phyloP scores from a whole-genome alignment of 345 rosid species.

The Bruguiera parviflora region DNA sequence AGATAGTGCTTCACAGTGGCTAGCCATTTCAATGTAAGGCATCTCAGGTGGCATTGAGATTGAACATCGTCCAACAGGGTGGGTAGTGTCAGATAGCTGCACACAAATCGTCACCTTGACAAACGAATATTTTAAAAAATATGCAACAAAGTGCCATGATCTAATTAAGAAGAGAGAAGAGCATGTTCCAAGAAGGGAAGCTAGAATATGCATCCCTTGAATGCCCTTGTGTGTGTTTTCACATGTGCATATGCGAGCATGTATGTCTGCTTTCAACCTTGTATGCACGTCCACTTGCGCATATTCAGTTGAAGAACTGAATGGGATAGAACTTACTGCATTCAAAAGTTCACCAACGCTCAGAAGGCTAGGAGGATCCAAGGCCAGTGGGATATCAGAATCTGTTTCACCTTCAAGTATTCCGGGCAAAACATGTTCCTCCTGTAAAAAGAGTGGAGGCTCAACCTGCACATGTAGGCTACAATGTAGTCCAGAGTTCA shows the following conservation, averaged over 20 bases:
- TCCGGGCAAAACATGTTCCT: slow-evolving; percentile 31
- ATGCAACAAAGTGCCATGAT: too few species aligned
- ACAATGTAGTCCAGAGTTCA: neutral
- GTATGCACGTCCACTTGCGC: too few species aligned
- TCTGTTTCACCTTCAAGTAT: slow-evolving; percentile 40
- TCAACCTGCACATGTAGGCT: slow-evolving; percentile 37
- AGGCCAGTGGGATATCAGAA: slow-evolving; percentile 21
- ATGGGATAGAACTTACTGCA: slow-evolving; percentile 41
- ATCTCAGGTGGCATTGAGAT: slow-evolving; percentile 49
- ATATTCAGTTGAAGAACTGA: neutral
- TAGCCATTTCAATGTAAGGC: slow-evolving; percentile 67
- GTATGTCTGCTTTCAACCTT: too few species aligned
- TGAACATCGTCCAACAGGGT: slow-evolving; percentile 56
- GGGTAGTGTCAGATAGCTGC: slow-evolving; percentile 54
- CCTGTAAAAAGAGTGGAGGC: slow-evolving; percentile 31
- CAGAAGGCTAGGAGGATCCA: slow-evolving; percentile 38
- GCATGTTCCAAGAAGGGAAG: neutral
- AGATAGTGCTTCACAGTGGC: slow-evolving; percentile 65
- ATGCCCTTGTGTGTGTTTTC: too few species aligned
- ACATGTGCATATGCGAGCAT: too few species aligned
- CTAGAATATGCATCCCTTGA: too few species aligned
- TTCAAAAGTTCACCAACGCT: slow-evolving; percentile 58
- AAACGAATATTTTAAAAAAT: too few species aligned
- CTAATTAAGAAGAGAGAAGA: neutral
- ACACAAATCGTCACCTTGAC: neutral